Evolutionary conservation across 352 stramenopile genomes (phyloP), one percentile per base, ranked within the genome.

Genomic region (Pythium phragmiticola): DNA sequence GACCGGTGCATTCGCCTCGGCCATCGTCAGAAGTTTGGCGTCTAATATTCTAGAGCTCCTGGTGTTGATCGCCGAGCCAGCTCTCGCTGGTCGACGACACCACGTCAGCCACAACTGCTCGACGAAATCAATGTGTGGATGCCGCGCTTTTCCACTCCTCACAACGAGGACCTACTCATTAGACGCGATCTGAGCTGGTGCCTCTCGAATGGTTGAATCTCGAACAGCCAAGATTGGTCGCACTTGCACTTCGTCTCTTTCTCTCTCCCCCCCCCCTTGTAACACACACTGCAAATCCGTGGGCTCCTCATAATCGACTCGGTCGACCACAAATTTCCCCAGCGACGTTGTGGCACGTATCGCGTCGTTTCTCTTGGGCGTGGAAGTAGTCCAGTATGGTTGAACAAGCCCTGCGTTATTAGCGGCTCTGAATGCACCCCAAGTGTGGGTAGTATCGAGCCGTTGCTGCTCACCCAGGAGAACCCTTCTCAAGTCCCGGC

Each of bases 311-410:
- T 12, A 45, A 7, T 45, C 39, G 39, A 45, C 39, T 45, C 39
- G 12, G 16, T 19, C 39, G 21, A 0, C 21, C 21, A 19, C 39
- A 14, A 45, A 45, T 12, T 45, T 37, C 4, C 47, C 47, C 1
- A 12, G 26, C 13, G 47, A 54, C n/a, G 34, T 57, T 17, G 33
- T 57, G 17, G n/a, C 2, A 9, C 17, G 36, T 17, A 46, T 47
- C 11, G 51, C 51, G 19, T 34, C 51, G 13, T 57, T 57, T 12
- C 33, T 57, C 13, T 39, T 57, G 14, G 51, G 51, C 7, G 36
- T 57, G 33, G 51, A 57, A 17, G 36, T 57, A 17, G 30, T 57
- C n/a, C 30, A 57, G 19, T 47, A 34, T 8, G 14, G n/a, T 2
- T 33, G 41, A 5, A 33, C 34, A 39, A 46, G 19, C 37, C 51